Evolutionary conservation across 345 rosid species (phyloP), one percentile per base, ranked within the genome.

Genomic region (Boechera retrofracta): DNA sequence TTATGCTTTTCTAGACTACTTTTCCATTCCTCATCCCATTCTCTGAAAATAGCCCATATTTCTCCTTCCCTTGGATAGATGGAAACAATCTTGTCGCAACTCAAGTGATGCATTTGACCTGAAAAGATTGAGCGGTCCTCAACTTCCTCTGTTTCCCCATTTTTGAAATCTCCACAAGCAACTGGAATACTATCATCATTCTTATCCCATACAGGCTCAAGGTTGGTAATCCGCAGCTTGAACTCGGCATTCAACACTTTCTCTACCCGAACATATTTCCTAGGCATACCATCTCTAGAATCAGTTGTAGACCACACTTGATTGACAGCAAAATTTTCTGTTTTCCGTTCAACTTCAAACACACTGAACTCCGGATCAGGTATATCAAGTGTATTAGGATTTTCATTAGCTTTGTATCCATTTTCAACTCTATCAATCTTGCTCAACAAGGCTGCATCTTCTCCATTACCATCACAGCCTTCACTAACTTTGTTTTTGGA

Each of bases 291-390:
- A 79, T 91, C 98, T 41, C 73, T 21, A 35, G 83, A 6, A 85
- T 94, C 98, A 83, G 85, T 85, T 79, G 77, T 51, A 67, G 98
- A 97, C 98, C 98, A 94, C 32, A 90, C 53, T 80, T 90, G 93
- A 80, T 83, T 75, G 67, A 79, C 87, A 66, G 86, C 71, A 87
- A 94, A 86, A 72, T 75, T 67, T 63, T 29, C 81, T 77, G 65
- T 83, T 59, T 32, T 66, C 79, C 79, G 80, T 10, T 87, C 65
- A 53, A 24, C 80, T n/a, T 64, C 93, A 73, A 91, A 90, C 83
- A 85, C 84, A 74, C 28, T 79, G 71, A 90, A 87, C 58, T 91
- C 89, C 38, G 91, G 79, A 65, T 90, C 91, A 74, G 93, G 91
- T 74, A 63, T 72, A 18, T 64, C 77, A 44, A 16, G 47, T 47